Conservation (phyloP, 2,329 filamentous ascomycete species). For the Fusarium sp. region DNA sequence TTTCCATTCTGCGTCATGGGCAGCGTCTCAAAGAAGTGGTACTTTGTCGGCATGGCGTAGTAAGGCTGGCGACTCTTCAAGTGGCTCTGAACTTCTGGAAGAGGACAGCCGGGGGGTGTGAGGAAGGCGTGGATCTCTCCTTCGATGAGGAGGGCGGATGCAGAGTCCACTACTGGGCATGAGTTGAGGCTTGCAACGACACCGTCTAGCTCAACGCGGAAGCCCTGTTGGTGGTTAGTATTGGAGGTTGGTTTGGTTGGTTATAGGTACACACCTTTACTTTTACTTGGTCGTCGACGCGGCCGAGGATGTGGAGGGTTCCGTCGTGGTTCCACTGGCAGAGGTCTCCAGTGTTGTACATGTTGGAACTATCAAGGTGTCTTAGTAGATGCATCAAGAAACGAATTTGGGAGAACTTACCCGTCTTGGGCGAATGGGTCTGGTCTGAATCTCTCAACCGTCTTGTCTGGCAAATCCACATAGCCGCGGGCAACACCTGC, state of each 20-base stretch:
- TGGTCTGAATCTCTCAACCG: conserved; percentile 60
- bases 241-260: background rate
- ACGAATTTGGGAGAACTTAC: conserved; percentile 48
- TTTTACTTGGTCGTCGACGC: conserved; percentile 71
- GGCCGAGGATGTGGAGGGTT: conserved; percentile 66
- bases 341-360: conserved; percentile 73
- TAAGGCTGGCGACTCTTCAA: conserved; percentile 62
- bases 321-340: conserved; percentile 66
- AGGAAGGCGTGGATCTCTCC: conserved; percentile 64
- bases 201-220: conserved; percentile 71
- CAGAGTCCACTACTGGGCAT: conserved; percentile 58
- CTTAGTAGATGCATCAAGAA: background rate
- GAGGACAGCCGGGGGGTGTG: conserved; percentile 50
- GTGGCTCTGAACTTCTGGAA: conserved; percentile 53
- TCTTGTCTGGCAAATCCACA: conserved; percentile 64
- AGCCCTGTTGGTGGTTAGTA: conserved; percentile 49
- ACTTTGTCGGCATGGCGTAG: conserved; percentile 64
- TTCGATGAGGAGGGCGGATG: conserved; percentile 60
- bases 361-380: conserved; percentile 47
- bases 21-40: conserved; percentile 56
- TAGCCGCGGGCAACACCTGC: conserved; percentile 66
- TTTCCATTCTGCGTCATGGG: conserved; percentile 68
- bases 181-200: conserved; percentile 62
- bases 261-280: conserved; percentile 56
- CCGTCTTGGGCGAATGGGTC: conserved; percentile 65